These are phyloP conservation scores for Sphagnum fallax DNA, from an alignment of 228 moss, liverwort and hornwort species.

Conservation along the genomic window DNA sequence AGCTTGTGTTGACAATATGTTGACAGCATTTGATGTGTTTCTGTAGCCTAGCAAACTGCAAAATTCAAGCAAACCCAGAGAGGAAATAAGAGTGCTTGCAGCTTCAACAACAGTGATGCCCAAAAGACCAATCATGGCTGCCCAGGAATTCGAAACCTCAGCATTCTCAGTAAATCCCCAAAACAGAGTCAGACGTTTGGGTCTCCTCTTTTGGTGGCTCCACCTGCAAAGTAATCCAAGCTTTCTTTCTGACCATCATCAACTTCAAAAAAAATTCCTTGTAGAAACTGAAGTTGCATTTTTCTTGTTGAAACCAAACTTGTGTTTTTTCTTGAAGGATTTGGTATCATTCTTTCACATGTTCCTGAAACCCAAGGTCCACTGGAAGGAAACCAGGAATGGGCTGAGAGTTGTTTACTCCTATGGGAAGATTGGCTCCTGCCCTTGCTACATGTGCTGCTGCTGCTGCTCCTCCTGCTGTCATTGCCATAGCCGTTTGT, in stretches of 20 bases:
- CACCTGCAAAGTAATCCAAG: constrained; percentile 23
- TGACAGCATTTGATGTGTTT: neutral
- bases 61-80: neutral
- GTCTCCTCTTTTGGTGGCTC: constrained; percentile 56
- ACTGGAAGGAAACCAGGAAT: neutral
- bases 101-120: constrained; percentile 63
- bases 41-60: neutral
- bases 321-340: neutral
- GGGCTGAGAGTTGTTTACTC: constrained; percentile 23
- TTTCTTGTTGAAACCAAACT: neutral
- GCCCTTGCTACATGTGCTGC: too few species aligned
- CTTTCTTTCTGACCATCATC: neutral
- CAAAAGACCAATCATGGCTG: constrained; percentile 71
- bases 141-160: constrained; percentile 79
- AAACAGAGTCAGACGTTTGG: constrained; percentile 44
- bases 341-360: neutral
- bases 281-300: neutral
- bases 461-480: too few species aligned
- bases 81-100: constrained; percentile 28
- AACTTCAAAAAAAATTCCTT: neutral
- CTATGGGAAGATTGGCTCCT: constrained; percentile 56
- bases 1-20: neutral
- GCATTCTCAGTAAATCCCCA: constrained; percentile 83
- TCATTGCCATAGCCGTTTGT: too few species aligned
- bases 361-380: neutral